These are phyloP conservation scores for Vitis rupestris DNA, from an alignment of 164 flowering plant genomes.

Conservation along the genomic window DNA sequence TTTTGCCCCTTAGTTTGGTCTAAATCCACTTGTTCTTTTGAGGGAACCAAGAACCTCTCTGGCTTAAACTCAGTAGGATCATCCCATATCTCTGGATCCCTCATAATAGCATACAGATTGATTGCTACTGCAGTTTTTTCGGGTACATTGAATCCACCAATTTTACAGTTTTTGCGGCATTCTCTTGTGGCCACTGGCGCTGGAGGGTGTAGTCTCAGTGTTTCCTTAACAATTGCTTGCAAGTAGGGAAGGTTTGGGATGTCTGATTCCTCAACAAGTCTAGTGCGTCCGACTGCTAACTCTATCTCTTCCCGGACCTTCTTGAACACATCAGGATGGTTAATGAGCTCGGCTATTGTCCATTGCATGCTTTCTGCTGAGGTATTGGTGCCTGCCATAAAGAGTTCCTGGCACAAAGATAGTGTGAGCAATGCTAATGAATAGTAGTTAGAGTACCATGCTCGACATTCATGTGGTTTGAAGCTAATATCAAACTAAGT, in stretches of 20 bases:
- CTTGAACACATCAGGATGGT: slow-evolving; percentile 9
- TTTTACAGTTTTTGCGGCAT: no score
- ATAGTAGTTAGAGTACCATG: no score
- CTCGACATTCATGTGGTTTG: no score
- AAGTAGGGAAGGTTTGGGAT: no score
- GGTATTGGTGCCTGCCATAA: slow-evolving; percentile 2
- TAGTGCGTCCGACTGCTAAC: neutral
- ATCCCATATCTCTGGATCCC: slow-evolving; percentile 10
- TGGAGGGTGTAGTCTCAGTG: no score
- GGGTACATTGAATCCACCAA: slow-evolving; percentile 10
- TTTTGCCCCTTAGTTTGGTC: neutral
- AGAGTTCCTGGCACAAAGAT: slow-evolving; percentile 6
- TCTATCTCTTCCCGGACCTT: slow-evolving; percentile 14
- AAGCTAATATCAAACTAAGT: no score
- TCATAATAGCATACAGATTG: slow-evolving; percentile 12
- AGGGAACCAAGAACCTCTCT: slow-evolving; percentile 6
- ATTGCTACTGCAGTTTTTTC: slow-evolving; percentile 6
- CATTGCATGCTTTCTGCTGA: neutral
- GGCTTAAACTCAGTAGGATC: slow-evolving; percentile 1
- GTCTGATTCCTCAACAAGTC: slow-evolving; percentile 8
- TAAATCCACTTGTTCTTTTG: neutral
- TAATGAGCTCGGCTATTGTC: slow-evolving; percentile 12
- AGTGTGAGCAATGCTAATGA: neutral
- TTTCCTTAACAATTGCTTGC: no score
- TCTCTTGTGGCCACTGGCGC: no score